Evolutionary conservation across 2,329 filamentous ascomycete genomes (phyloP), one percentile per base, ranked within the genome.

Genomic region (Phoma herbarum): DNA sequence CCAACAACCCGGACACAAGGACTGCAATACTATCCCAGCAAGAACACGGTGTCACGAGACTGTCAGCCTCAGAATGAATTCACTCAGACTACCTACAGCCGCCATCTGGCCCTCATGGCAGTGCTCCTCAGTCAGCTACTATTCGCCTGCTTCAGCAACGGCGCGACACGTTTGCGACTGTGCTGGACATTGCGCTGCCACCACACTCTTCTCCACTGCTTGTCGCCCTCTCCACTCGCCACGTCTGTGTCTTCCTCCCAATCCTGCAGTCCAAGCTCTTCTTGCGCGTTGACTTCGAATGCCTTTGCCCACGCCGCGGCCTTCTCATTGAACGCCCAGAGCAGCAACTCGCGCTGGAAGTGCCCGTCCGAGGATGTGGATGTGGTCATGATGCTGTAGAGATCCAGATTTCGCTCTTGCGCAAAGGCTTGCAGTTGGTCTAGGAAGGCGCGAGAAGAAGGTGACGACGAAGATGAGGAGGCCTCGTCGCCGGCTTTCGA

Each of bases 341-440:
- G 77, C 6, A 94, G 76, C 35, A 93, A 72, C 70, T 95, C 86
- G 49, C 91, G 80, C 63, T 81, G 79, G 61, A 93, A 91, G 16
- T 79, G 70, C 0, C 84, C 86, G 0, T 77, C 77, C 0, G 82
- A 78, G 3, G 78, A 73, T 22, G 83, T 80, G 20, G 82, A 86
- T n/a, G 86, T 86, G 1, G 90, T 92, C 88, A 93, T 90, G 54
- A 93, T 79, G 10, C 82, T 82, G 9, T 84, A 85, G 10, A 93
- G 70, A 55, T 88, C 86, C n/a, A 93, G 74, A 0, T 77, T 64
- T 55, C 84, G 82, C 71, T 88, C 85, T n/a, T 76, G 67, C 0
- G 83, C 80, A 79, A 88, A 92, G 0, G 69, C 64, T 14, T 75
- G 72, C 1, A 91, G 65, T 10, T 79, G 81, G 0, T 74, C 61